phyloP scores from a whole-genome alignment of 2,329 filamentous ascomycete species.

The Mollisia scopiformis region DNA sequence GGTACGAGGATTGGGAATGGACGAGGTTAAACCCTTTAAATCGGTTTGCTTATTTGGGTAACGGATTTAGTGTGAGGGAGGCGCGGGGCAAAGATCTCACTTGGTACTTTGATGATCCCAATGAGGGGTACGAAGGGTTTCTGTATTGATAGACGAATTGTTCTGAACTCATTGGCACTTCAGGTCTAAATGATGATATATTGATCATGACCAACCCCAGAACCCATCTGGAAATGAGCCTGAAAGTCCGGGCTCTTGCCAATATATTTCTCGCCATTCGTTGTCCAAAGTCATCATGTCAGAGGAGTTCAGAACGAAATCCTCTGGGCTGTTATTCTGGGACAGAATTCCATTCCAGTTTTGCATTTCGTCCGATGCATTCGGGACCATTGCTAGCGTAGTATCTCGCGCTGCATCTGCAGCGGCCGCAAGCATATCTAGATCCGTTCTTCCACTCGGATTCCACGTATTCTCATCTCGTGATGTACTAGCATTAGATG shows the following conservation, averaged over 20 bases:
- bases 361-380: background rate
- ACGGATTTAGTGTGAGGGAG: slow-evolving; percentile 40
- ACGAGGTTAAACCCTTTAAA: slow-evolving; percentile 38
- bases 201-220: background rate
- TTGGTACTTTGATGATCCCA: background rate
- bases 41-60: slow-evolving; percentile 44
- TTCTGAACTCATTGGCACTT: background rate
- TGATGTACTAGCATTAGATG: background rate
- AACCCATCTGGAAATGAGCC: background rate
- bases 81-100: background rate
- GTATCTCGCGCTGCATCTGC: background rate
- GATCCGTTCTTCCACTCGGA: background rate
- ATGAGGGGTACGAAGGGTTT: background rate
- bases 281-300: background rate
- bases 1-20: slow-evolving; percentile 51
- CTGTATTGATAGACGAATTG: background rate
- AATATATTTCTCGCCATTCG: slow-evolving; percentile 1
- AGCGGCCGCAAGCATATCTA: background rate
- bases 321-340: background rate
- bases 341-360: background rate
- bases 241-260: slow-evolving; percentile 4
- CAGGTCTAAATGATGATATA: background rate
- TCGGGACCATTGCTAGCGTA: background rate
- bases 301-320: background rate
- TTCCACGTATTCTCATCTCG: background rate